A percentile compares a stretch with the other conserved stretches of the same genome.
These are phyloP conservation scores for Suillus spraguei DNA, from an alignment of 768 basidiomycete genomes.

Conservation along the genomic window DNA sequence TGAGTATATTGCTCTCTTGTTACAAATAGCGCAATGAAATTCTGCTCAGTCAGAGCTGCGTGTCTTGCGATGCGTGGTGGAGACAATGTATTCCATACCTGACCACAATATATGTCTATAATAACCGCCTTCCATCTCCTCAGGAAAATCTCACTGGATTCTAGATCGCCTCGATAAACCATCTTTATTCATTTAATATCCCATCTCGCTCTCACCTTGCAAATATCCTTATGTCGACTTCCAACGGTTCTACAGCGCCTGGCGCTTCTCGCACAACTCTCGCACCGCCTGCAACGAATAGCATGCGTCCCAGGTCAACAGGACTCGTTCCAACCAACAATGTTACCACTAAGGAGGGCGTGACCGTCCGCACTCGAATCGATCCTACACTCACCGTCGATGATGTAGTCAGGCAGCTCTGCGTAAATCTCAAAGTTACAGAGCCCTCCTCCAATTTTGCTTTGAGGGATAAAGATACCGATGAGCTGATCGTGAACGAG, in stretches of 20 bases:
- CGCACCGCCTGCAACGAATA: slow-evolving; percentile 32
- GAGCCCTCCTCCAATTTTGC: slow-evolving; percentile 75
- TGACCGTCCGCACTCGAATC: slow-evolving; percentile 80
- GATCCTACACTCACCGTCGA: slow-evolving; percentile 83
- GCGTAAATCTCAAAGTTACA: slow-evolving; percentile 76
- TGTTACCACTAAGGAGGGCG: slow-evolving; percentile 75
- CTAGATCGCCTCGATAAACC: not conserved
- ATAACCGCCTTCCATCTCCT: slow-evolving; percentile 1
- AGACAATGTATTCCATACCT: slow-evolving; percentile 49
- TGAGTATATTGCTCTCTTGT: slow-evolving; percentile 6
- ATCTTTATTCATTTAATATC: slow-evolving; percentile 9
- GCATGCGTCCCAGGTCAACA: slow-evolving; percentile 42
- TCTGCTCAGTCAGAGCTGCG: slow-evolving; percentile 59
- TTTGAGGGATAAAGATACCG: slow-evolving; percentile 73
- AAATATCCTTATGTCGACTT: slow-evolving; percentile 33
- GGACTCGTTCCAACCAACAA: slow-evolving; percentile 80
- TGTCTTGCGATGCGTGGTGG: slow-evolving; percentile 29
- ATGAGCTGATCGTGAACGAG: slow-evolving; percentile 85
- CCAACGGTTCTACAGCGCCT: slow-evolving; percentile 33
- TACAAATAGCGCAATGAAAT: slow-evolving; percentile 41
- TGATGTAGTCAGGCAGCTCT: slow-evolving; percentile 84
- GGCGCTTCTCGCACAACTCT: slow-evolving; percentile 31
- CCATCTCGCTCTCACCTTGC: slow-evolving; percentile 32
- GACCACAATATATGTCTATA: slow-evolving; percentile 26
- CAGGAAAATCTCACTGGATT: not conserved